phyloP scores from a whole-genome alignment of 176 grass and related monocot species.

The Musa beccarii region DNA sequence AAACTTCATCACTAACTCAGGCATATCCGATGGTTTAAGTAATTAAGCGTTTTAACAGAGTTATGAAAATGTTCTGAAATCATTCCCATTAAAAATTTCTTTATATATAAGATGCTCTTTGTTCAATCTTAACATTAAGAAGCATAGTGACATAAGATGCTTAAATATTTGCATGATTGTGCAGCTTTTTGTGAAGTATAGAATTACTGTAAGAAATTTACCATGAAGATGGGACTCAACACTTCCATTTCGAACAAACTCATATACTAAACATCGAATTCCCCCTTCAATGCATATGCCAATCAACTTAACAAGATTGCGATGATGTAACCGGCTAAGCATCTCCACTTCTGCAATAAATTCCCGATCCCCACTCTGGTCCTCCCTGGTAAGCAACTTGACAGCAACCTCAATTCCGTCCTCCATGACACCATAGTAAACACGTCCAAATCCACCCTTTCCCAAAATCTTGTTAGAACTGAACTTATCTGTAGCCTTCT shows the following conservation, averaged over 20 bases:
- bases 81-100: background rate
- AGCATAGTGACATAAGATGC: background rate
- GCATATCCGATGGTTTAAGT: too few species aligned
- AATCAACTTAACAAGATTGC: conserved; percentile 92
- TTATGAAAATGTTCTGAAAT: background rate
- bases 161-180: background rate
- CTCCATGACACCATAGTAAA: conserved; percentile 65
- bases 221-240: conserved; percentile 97
- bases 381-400: conserved; percentile 84
- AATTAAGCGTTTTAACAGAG: too few species aligned
- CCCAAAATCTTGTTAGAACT: conserved; percentile 64
- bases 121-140: too few species aligned
- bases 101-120: background rate
- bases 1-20: background rate
- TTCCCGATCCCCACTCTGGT: conserved; percentile 64
- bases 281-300: conserved; percentile 79
- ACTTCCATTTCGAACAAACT: conserved; percentile 86
- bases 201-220: conserved; percentile 28
- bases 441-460: conserved; percentile 85
- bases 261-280: conserved; percentile 89
- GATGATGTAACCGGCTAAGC: conserved; percentile 85
- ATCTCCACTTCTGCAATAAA: conserved; percentile 95
- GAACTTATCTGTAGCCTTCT: conserved; percentile 79
- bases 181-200: background rate
- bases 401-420: conserved; percentile 77